Conservation (phyloP, 352 stramenopile genomes). For the Globisporangium sylvaticum region DNA sequence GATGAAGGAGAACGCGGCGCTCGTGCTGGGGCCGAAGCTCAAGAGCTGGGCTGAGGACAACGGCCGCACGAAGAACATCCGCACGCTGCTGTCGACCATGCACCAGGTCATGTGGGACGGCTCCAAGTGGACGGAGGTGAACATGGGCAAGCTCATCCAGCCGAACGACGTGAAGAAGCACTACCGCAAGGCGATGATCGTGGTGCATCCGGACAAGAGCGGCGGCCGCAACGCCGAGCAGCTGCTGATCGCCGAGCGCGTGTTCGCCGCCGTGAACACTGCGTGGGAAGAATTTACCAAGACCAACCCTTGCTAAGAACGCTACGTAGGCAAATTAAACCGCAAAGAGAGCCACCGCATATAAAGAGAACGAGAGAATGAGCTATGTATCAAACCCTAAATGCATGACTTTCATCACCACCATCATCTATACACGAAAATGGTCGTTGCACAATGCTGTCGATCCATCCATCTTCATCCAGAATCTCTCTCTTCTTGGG, state of each 20-base stretch:
- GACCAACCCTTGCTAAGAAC: conserved; percentile 55
- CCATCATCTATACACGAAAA: conserved; percentile 23
- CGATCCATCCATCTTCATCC: neutral
- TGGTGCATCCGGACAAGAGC: conserved; percentile 91
- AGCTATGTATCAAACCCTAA: conserved; percentile 12
- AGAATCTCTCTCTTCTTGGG: neutral
- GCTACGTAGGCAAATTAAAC: neutral
- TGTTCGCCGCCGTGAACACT: conserved; percentile 89
- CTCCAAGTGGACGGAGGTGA: conserved; percentile 84
- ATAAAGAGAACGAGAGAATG: neutral
- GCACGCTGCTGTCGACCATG: conserved; percentile 89
- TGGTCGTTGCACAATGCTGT: neutral
- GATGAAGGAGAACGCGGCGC: conserved; percentile 63
- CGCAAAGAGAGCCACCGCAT: neutral
- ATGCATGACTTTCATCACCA: conserved; percentile 21
- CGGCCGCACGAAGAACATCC: conserved; percentile 88
- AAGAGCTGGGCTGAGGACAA: conserved; percentile 85
- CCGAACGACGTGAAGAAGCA: conserved; percentile 89
- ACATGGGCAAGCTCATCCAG: conserved; percentile 90
- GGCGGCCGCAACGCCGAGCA: conserved; percentile 82
- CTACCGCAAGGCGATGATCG: conserved; percentile 91
- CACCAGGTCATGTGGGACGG: conserved; percentile 90
- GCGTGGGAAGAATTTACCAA: conserved; percentile 87
- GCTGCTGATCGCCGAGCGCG: conserved; percentile 86
- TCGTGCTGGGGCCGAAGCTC: conserved; percentile 62